Percentiles rank a stretch among this genome's conserved stretches.
phyloP scores from a whole-genome alignment of 2,329 filamentous ascomycete species.

The Colletotrichum aenigma region DNA sequence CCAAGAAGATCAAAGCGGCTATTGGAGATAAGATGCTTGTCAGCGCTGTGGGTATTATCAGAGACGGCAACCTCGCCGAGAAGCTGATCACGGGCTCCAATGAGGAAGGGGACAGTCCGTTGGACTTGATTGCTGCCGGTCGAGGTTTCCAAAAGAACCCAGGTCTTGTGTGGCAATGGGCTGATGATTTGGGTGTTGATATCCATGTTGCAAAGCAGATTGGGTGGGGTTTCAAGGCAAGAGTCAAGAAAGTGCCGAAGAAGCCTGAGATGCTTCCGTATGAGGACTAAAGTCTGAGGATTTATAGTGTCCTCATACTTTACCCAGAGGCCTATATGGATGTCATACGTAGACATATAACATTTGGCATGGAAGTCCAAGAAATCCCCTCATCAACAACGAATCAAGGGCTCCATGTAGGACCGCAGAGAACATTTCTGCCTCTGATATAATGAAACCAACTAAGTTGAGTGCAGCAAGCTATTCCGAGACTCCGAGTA shows the following conservation, averaged over 20 bases:
- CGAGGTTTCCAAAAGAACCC: conserved; percentile 65
- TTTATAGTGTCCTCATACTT: neutral
- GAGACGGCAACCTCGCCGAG: conserved; percentile 48
- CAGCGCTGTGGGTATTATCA: conserved; percentile 53
- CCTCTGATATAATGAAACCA: neutral
- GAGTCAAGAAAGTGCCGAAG: conserved; percentile 22
- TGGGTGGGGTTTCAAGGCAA: conserved; percentile 57
- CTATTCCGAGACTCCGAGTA: neutral
- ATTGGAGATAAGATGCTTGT: conserved; percentile 64
- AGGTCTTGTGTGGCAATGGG: conserved; percentile 58
- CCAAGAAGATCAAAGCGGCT: conserved; percentile 72
- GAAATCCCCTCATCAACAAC: neutral
- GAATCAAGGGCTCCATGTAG: neutral
- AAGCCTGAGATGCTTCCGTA: neutral
- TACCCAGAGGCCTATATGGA: neutral
- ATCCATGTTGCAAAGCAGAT: conserved; percentile 58
- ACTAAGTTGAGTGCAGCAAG: neutral
- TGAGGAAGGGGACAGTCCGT: neutral
- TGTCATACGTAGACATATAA: neutral
- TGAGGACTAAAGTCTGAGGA: neutral
- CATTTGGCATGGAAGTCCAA: neutral
- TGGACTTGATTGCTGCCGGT: conserved; percentile 56
- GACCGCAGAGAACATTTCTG: neutral
- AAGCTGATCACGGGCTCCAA: neutral
- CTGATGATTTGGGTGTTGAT: conserved; percentile 53